Conservation (phyloP, 352 stramenopile species). For the Globisporangium camurandrum region DNA sequence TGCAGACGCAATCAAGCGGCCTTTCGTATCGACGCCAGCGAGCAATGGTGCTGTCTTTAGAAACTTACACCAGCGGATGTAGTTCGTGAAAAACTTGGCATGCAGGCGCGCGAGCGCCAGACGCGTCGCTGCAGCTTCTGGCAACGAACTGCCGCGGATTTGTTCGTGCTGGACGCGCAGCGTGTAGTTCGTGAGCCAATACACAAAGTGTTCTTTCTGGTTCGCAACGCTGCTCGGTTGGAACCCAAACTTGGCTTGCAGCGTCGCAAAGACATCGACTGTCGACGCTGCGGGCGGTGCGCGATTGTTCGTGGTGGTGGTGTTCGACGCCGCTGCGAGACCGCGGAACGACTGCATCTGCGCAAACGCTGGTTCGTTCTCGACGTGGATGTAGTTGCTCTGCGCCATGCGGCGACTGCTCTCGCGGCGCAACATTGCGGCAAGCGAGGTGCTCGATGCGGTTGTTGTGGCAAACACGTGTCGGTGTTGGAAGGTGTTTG, state of each 20-base stretch:
- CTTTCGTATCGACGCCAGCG: constrained; percentile 3
- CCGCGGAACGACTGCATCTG: constrained; percentile 61
- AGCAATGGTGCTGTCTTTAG: constrained; percentile 71
- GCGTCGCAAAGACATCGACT: constrained; percentile 58
- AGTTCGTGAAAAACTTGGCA: constrained; percentile 87
- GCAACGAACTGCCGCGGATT: constrained; percentile 19
- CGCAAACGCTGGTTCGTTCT: constrained; percentile 44
- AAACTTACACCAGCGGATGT: constrained; percentile 92
- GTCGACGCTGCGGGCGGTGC: constrained; percentile 11
- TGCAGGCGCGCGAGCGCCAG: constrained; percentile 55
- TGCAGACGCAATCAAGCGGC: background rate
- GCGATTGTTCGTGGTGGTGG: constrained; percentile 6
- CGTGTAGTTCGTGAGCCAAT: constrained; percentile 82
- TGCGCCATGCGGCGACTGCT: constrained; percentile 23
- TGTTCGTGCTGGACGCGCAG: constrained; percentile 48
- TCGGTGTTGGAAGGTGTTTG: too few species aligned
- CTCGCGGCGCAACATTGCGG: constrained; percentile 12
- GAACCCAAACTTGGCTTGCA: constrained; percentile 82
- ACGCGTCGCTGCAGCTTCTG: constrained; percentile 35
- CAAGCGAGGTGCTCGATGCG: too few species aligned
- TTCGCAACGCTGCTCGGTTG: constrained; percentile 65
- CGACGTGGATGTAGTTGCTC: constrained; percentile 76
- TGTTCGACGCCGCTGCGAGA: constrained; percentile 1
- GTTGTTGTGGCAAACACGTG: too few species aligned
- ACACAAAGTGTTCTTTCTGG: constrained; percentile 83